Evolutionary conservation across 768 basidiomycete genomes (phyloP).

Genomic region (Boletus vermiculosoides): DNA sequence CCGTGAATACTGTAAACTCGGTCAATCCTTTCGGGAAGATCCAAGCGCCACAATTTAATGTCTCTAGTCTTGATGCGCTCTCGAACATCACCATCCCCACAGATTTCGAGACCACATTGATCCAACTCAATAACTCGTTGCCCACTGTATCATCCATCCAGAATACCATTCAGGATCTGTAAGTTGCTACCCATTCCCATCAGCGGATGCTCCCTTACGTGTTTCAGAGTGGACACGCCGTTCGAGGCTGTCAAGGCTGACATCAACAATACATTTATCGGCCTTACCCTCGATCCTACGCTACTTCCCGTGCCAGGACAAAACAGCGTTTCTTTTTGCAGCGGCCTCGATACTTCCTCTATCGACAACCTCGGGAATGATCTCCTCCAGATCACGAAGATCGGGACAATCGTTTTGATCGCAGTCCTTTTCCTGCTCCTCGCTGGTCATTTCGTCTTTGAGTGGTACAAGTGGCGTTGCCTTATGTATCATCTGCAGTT

Average conservation of each 20-base stretch:
- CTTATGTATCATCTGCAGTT: slow-evolving; percentile 62
- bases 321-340: slow-evolving; percentile 72
- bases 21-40: slow-evolving; percentile 72
- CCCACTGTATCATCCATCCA: slow-evolving; percentile 79
- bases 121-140: slow-evolving; percentile 74
- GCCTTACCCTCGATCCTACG: slow-evolving; percentile 69
- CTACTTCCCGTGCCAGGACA: slow-evolving; percentile 74
- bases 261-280: slow-evolving; percentile 81
- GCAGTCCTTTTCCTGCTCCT: slow-evolving; percentile 71
- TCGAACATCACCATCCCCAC: slow-evolving; percentile 79
- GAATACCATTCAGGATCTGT: slow-evolving; percentile 65
- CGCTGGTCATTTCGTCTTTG: slow-evolving; percentile 68
- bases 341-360: slow-evolving; percentile 73
- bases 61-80: slow-evolving; percentile 73
- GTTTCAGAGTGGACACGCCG: slow-evolving; percentile 69
- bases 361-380: slow-evolving; percentile 83
- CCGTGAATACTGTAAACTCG: slow-evolving; percentile 70
- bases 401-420: slow-evolving; percentile 74
- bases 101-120: slow-evolving; percentile 69
- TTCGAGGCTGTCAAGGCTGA: slow-evolving; percentile 87
- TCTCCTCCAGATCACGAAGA: slow-evolving; percentile 75
- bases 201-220: background rate
- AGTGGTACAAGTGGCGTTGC: slow-evolving; percentile 87
- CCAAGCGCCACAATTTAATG: slow-evolving; percentile 64
- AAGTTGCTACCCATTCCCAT: slow-evolving; percentile 29